Evolutionary conservation across 805 yeast species (phyloP).

Genomic region (Myxozyma mucilagina): DNA sequence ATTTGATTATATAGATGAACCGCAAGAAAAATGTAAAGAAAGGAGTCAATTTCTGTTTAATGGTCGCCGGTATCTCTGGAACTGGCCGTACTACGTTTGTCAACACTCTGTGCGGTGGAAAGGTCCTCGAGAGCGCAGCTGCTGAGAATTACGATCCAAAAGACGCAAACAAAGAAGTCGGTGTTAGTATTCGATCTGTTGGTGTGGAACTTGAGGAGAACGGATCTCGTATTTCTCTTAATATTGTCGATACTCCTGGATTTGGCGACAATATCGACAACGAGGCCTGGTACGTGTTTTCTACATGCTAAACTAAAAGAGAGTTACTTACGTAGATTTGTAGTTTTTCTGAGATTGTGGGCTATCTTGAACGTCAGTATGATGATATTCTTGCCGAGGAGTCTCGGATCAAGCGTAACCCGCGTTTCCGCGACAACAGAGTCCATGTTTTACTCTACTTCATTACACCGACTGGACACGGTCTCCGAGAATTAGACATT

Average conservation of each 20-base stretch:
- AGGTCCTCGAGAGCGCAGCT: slow-evolving; percentile 42
- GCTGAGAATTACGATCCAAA: slow-evolving; percentile 35
- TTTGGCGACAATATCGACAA: slow-evolving; percentile 76
- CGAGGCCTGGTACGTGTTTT: slow-evolving; percentile 44
- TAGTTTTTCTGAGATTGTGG: slow-evolving; percentile 49
- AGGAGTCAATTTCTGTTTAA: slow-evolving; percentile 62
- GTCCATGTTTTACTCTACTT: slow-evolving; percentile 80
- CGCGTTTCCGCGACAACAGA: slow-evolving; percentile 68
- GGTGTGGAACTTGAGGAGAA: slow-evolving; percentile 56
- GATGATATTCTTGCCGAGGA: slow-evolving; percentile 74
- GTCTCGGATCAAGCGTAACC: slow-evolving; percentile 69
- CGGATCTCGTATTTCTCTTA: slow-evolving; percentile 53
- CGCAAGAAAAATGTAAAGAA: slow-evolving; percentile 63
- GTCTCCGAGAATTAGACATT: slow-evolving; percentile 68
- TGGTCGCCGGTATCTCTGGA: slow-evolving; percentile 73
- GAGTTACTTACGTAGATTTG: neutral
- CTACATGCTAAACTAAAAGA: neutral
- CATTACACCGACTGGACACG: slow-evolving; percentile 60
- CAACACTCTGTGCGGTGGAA: slow-evolving; percentile 61
- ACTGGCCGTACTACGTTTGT: slow-evolving; percentile 74
- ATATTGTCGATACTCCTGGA: slow-evolving; percentile 71
- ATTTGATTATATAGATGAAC: slow-evolving; percentile 40
- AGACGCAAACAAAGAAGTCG: slow-evolving; percentile 43
- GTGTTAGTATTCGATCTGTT: slow-evolving; percentile 48
- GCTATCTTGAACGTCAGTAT: slow-evolving; percentile 68